phyloP scores from a whole-genome alignment of 1,284 basidiomycete species.

The Mycena sp. region DNA sequence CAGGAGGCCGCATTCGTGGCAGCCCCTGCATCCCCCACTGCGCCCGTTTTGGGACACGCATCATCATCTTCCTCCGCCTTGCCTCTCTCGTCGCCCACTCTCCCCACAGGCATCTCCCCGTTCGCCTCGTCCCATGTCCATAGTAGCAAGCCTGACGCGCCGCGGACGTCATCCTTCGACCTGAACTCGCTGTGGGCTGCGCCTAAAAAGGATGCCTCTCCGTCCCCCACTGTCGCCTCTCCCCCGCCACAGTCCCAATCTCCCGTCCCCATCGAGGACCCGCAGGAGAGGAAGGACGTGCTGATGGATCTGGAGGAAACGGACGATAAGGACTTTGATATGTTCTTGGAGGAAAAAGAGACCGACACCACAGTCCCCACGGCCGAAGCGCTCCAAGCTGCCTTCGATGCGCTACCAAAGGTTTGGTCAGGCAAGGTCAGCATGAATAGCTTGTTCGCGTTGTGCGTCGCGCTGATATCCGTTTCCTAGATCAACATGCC shows the following conservation, averaged over 20 bases:
- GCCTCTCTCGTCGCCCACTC: slow-evolving; percentile 15
- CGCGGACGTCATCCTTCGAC: slow-evolving; percentile 64
- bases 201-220: slow-evolving; percentile 45
- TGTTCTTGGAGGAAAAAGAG: slow-evolving; percentile 76
- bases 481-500: slow-evolving; percentile 75
- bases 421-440: slow-evolving; percentile 81
- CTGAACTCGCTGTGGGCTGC: slow-evolving; percentile 75
- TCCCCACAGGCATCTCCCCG: slow-evolving; percentile 54
- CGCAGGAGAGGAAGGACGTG: slow-evolving; percentile 48
- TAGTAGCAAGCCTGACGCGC: slow-evolving; percentile 55
- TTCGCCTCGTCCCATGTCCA: too few relatives aligned
- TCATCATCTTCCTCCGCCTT: slow-evolving; percentile 25
- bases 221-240: slow-evolving; percentile 27
- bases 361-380: slow-evolving; percentile 41
- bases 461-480: slow-evolving; percentile 20
- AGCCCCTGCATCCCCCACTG: slow-evolving; percentile 17
- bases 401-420: slow-evolving; percentile 60
- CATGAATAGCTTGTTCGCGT: slow-evolving; percentile 24
- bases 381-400: slow-evolving; percentile 49
- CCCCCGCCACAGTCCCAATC: slow-evolving; percentile 33
- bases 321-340: slow-evolving; percentile 83
- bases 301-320: slow-evolving; percentile 59
- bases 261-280: slow-evolving; percentile 38
- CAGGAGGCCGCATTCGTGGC: slow-evolving; percentile 34
- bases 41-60: slow-evolving; percentile 26